A percentile compares a stretch with the other conserved stretches of the same genome.
phyloP scores from a whole-genome alignment of 139 green algal genomes.

The Astrephomene gubernaculifera region DNA sequence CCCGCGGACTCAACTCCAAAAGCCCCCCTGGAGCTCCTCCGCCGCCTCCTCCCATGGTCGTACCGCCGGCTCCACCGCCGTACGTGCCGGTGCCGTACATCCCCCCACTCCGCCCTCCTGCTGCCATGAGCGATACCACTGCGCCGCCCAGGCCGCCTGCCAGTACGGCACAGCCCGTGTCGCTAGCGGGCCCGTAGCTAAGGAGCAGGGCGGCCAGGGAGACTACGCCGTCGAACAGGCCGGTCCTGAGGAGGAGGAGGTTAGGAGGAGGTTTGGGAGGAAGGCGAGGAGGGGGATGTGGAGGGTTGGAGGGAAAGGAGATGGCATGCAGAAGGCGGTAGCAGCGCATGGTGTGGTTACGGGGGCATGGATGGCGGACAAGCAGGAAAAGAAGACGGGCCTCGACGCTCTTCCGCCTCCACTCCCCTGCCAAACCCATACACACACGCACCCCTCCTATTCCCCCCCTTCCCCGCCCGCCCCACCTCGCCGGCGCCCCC shows the following conservation, averaged over 20 bases:
- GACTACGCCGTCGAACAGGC: conserved; percentile 71
- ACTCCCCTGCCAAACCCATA: not conserved
- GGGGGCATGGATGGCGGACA: too few species aligned
- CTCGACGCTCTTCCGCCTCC: not conserved
- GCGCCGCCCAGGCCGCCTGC: conserved; percentile 52
- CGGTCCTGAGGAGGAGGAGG: conserved; percentile 29
- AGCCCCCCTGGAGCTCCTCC: conserved; percentile 7
- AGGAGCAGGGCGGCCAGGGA: conserved; percentile 66
- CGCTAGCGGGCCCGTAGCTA: conserved; percentile 51
- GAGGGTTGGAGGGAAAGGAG: too few species aligned
- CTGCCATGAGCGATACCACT: conserved; percentile 23
- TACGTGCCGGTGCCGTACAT: too few species aligned
- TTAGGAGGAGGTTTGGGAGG: too few species aligned
- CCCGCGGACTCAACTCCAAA: conserved; percentile 73
- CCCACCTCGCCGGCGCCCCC: conserved; percentile 59
- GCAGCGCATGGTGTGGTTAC: too few species aligned
- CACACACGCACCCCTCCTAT: not conserved
- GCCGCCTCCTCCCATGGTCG: not conserved
- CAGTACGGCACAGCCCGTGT: conserved; percentile 44
- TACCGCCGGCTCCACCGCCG: too few species aligned
- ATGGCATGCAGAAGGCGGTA: too few species aligned
- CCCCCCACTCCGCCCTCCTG: not conserved
- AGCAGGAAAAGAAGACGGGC: not conserved
- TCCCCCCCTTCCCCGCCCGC: not conserved
- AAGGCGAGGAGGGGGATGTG: not conserved